Evolutionary conservation across 2,329 filamentous ascomycete species (phyloP).

Genomic region (Aspergillus sp.): DNA sequence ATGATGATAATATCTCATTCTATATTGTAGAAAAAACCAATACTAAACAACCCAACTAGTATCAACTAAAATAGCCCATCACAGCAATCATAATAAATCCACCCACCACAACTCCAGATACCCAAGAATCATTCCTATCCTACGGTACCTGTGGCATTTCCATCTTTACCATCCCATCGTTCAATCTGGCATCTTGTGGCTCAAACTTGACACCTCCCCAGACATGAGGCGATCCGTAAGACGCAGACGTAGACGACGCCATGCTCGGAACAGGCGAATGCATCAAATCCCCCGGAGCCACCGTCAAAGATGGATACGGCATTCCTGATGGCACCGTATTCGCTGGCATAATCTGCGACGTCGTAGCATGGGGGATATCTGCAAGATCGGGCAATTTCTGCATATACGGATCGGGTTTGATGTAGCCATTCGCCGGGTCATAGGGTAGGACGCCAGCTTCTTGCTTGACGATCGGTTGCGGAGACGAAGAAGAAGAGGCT

Average conservation of each 20-base stretch:
- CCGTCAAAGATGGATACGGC: too few relatives aligned
- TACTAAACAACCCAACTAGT: too few relatives aligned
- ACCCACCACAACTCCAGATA: background rate
- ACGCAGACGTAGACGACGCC: background rate
- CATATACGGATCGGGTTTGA: slow-evolving; percentile 18
- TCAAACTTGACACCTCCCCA: slow-evolving; percentile 23
- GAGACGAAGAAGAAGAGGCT: slow-evolving; percentile 3
- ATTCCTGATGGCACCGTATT: too few relatives aligned
- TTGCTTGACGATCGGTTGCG: slow-evolving; percentile 10
- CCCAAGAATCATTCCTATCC: background rate
- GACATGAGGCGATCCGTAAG: slow-evolving; percentile 6
- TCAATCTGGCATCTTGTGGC: slow-evolving; percentile 8
- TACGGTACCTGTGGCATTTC: slow-evolving; percentile 9
- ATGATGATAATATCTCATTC: too few relatives aligned
- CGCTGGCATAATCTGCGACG: too few relatives aligned
- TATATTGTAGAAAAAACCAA: too few relatives aligned
- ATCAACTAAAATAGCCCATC: too few relatives aligned
- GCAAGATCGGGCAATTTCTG: slow-evolving; percentile 4
- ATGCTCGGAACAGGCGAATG: too few relatives aligned
- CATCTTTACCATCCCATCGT: slow-evolving; percentile 16
- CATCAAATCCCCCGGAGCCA: too few relatives aligned
- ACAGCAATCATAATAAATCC: too few relatives aligned
- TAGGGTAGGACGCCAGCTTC: slow-evolving; percentile 1
- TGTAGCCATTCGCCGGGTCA: slow-evolving; percentile 9
- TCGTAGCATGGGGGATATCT: background rate